Evolutionary conservation across 257 asterid species (phyloP).

Genomic region (Paulownia fortunei): DNA sequence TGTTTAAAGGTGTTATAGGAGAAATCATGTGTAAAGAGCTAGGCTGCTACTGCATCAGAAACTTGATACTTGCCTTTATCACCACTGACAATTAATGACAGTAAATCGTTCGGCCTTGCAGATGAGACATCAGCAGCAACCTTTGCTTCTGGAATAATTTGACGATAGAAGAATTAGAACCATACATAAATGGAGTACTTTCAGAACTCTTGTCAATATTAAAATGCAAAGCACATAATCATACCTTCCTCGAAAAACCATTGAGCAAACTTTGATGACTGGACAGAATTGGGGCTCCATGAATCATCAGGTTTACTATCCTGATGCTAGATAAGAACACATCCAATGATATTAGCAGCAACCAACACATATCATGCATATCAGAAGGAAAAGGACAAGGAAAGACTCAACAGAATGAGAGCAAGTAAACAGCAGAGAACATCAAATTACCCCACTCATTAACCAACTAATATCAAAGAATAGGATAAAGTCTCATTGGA

Average conservation of each 20-base stretch:
- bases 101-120: constrained; percentile 61
- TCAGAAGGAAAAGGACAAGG: constrained; percentile 25
- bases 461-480: constrained; percentile 21
- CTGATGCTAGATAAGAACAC: constrained; percentile 50
- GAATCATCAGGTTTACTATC: constrained; percentile 53
- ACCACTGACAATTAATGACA: constrained; percentile 71
- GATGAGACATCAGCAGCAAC: constrained; percentile 46
- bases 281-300: constrained; percentile 51
- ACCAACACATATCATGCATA: constrained; percentile 17
- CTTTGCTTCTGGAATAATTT: constrained; percentile 59
- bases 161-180: constrained; percentile 23
- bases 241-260: constrained; percentile 91
- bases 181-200: background rate
- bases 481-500: background rate
- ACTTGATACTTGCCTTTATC: constrained; percentile 62
- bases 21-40: constrained; percentile 36
- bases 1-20: constrained; percentile 40
- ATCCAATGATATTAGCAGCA: constrained; percentile 23
- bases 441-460: constrained; percentile 10
- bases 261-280: constrained; percentile 77
- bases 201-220: constrained; percentile 25
- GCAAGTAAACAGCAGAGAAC: background rate
- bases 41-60: constrained; percentile 39
- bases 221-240: constrained; percentile 12
- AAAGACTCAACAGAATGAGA: constrained; percentile 27